phyloP scores from a whole-genome alignment of 2,329 filamentous ascomycete species.

The Didymella lethalis region DNA sequence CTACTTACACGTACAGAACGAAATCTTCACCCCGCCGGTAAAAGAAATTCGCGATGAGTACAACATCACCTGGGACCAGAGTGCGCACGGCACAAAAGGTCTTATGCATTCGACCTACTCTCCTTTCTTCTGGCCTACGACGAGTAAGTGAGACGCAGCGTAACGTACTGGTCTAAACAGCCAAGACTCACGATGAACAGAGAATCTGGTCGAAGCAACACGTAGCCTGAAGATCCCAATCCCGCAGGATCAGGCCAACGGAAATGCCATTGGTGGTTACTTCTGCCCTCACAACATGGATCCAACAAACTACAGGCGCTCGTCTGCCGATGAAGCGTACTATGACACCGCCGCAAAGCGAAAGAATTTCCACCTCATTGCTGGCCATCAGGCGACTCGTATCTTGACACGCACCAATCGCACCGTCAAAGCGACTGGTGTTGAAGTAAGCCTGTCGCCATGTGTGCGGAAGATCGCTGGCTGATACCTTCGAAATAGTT shows the following conservation, averaged over 20 bases:
- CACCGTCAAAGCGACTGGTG: constrained; percentile 27
- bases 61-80: constrained; percentile 26
- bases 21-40: constrained; percentile 31
- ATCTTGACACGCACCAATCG: constrained; percentile 25
- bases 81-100: constrained; percentile 27
- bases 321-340: constrained; percentile 34
- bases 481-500: constrained; percentile 8
- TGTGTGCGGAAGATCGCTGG: not conserved
- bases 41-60: constrained; percentile 31
- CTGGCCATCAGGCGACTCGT: constrained; percentile 25
- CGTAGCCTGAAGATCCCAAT: constrained; percentile 26
- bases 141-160: constrained; percentile 21
- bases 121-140: constrained; percentile 33
- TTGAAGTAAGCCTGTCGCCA: constrained; percentile 19
- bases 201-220: constrained; percentile 32
- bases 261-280: constrained; percentile 34
- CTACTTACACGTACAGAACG: constrained; percentile 27
- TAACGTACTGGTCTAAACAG: not conserved
- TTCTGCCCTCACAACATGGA: constrained; percentile 33
- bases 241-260: constrained; percentile 30
- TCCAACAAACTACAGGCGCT: constrained; percentile 23
- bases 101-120: constrained; percentile 33
- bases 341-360: constrained; percentile 27
- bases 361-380: constrained; percentile 33
- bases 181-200: constrained; percentile 15